Evolutionary conservation across 1,139 yeast genomes (phyloP).

Genomic region (Hansenula lynferdii): DNA sequence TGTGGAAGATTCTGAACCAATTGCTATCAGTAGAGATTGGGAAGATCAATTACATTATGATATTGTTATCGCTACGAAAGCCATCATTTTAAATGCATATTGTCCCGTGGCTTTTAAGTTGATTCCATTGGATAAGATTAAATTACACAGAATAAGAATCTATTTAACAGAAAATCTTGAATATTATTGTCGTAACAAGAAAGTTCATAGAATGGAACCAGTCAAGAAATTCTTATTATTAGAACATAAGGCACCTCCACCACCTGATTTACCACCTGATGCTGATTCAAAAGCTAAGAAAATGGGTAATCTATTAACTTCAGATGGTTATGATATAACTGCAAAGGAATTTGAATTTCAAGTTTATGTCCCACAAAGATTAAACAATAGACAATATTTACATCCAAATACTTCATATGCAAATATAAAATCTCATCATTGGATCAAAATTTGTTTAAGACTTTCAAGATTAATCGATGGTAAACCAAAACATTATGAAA

Average conservation of each 20-base stretch:
- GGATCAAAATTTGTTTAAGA: conserved; percentile 85
- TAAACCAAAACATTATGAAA: conserved; percentile 83
- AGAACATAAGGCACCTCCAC: conserved; percentile 65
- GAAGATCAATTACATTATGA: conserved; percentile 88
- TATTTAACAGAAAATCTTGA: conserved; percentile 87
- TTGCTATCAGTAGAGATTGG: conserved; percentile 88
- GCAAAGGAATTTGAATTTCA: conserved; percentile 77
- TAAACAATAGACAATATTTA: conserved; percentile 45
- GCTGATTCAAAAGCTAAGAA: conserved; percentile 31
- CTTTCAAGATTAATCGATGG: conserved; percentile 58
- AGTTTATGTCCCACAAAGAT: conserved; percentile 65
- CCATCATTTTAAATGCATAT: conserved; percentile 76
- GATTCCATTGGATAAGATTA: conserved; percentile 83
- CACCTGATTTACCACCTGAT: conserved; percentile 25
- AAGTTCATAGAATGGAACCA: conserved; percentile 91
- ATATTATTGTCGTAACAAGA: conserved; percentile 78
- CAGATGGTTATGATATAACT: conserved; percentile 33
- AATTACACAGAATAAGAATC: conserved; percentile 79
- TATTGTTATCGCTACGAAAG: conserved; percentile 83
- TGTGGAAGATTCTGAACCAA: conserved; percentile 89
- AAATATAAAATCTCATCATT: conserved; percentile 82
- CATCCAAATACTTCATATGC: conserved; percentile 83
- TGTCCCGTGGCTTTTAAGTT: conserved; percentile 81
- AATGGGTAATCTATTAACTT: conserved; percentile 34
- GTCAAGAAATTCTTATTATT: conserved; percentile 70